These are phyloP conservation scores for Penicillium sp. DNA, from an alignment of 2,329 filamentous ascomycete species.

Conservation along the genomic window DNA sequence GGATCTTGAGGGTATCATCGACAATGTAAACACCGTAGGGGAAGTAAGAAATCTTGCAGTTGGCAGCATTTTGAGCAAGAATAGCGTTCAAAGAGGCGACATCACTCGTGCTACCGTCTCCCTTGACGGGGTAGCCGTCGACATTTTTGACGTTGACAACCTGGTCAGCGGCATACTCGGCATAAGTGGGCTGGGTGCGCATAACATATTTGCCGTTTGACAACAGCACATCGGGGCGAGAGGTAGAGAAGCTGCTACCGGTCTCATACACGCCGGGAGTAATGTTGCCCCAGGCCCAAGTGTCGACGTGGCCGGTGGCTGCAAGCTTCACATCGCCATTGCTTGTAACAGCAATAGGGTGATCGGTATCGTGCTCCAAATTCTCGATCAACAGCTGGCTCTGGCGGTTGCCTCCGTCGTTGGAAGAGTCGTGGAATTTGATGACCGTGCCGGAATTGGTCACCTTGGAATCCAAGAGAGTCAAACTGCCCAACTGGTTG, in stretches of 20 bases:
- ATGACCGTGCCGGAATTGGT: slow-evolving; percentile 15
- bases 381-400: slow-evolving; percentile 18
- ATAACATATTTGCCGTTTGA: slow-evolving; percentile 37
- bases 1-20: slow-evolving; percentile 63
- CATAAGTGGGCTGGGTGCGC: slow-evolving; percentile 40
- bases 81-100: slow-evolving; percentile 16
- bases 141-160: slow-evolving; percentile 46
- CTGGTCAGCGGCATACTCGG: slow-evolving; percentile 36
- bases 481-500: slow-evolving; percentile 13
- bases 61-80: slow-evolving; percentile 11
- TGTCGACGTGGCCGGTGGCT: slow-evolving; percentile 12
- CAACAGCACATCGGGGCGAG: slow-evolving; percentile 26
- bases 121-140: slow-evolving; percentile 33
- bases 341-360: slow-evolving; percentile 22
- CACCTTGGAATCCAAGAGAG: slow-evolving; percentile 19
- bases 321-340: slow-evolving; percentile 14
- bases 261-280: slow-evolving; percentile 21
- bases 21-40: slow-evolving; percentile 69
- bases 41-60: slow-evolving; percentile 58
- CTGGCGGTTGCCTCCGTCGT: slow-evolving; percentile 17
- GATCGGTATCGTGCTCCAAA: slow-evolving; percentile 9
- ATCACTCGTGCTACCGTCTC: slow-evolving; percentile 28
- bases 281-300: slow-evolving; percentile 27
- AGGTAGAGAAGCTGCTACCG: slow-evolving; percentile 25
- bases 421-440: slow-evolving; percentile 17